phyloP scores from a whole-genome alignment of 495 filamentous ascomycete species.

The Copromyces sp. region DNA sequence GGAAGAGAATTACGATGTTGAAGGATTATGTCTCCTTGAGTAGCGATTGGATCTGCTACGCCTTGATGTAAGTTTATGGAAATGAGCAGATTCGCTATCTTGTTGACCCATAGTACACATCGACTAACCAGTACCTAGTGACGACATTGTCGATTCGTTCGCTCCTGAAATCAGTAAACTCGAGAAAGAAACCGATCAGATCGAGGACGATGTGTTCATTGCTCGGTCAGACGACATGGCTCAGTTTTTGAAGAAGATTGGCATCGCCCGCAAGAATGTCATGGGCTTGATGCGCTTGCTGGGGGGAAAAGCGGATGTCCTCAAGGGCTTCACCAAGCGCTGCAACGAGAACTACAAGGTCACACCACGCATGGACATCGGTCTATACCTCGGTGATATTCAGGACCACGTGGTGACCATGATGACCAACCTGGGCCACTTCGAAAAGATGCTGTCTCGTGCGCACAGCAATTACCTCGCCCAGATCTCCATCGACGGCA shows the following conservation, averaged over 20 bases:
- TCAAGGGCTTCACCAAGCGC: conserved; percentile 92
- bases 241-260: conserved; percentile 75
- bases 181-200: conserved; percentile 78
- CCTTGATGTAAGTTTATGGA: conserved; percentile 65
- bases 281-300: conserved; percentile 88
- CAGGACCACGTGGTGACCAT: conserved; percentile 99
- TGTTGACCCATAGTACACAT: too few species aligned
- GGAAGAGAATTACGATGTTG: conserved; percentile 82
- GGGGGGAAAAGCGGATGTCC: conserved; percentile 94
- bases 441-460: conserved; percentile 93
- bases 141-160: conserved; percentile 96
- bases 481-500: conserved; percentile 83
- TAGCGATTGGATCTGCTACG: conserved; percentile 98
- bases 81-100: neutral
- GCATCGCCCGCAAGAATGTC: conserved; percentile 83
- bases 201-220: conserved; percentile 91
- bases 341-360: conserved; percentile 96
- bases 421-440: conserved; percentile 91
- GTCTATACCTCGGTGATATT: conserved; percentile 90
- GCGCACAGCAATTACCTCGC: conserved; percentile 95
- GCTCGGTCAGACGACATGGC: conserved; percentile 82
- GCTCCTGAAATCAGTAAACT: conserved; percentile 78
- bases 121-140: conserved; percentile 38
- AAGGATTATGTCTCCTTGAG: conserved; percentile 89
- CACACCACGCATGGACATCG: conserved; percentile 90